A percentile compares a stretch with the other conserved stretches of the same genome.
Evolutionary conservation across 805 yeast species (phyloP).

Genomic region (Ogataea populi-albae): DNA sequence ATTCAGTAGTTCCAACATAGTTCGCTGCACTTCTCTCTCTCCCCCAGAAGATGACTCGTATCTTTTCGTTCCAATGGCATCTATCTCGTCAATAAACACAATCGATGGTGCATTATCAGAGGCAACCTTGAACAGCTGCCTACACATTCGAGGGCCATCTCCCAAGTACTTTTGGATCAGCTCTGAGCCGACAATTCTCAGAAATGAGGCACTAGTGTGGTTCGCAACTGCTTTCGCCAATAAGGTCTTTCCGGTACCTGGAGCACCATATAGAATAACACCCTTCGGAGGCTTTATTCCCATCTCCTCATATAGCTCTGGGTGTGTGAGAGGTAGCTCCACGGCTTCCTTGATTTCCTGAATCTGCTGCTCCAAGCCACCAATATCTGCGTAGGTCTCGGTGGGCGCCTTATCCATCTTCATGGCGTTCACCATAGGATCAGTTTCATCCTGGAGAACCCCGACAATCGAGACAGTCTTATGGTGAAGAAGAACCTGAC

Average conservation of each 20-base stretch:
- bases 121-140: slow-evolving; percentile 95
- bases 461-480: slow-evolving; percentile 97
- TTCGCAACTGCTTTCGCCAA: slow-evolving; percentile 98
- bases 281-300: slow-evolving; percentile 99
- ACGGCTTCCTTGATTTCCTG: slow-evolving; percentile 98
- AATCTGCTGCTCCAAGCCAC: slow-evolving; percentile 93
- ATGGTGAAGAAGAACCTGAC: slow-evolving; percentile 92
- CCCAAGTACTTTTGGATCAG: slow-evolving; percentile 95
- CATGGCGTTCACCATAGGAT: slow-evolving; percentile 97
- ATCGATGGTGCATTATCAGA: slow-evolving; percentile 98
- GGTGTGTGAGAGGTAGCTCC: slow-evolving; percentile 92
- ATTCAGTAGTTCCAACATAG: slow-evolving; percentile 92
- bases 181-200: slow-evolving; percentile 96
- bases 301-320: slow-evolving; percentile 92
- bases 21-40: slow-evolving; percentile 95
- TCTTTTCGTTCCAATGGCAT: slow-evolving; percentile 98
- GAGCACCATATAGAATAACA: slow-evolving; percentile 96
- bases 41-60: slow-evolving; percentile 92
- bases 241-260: slow-evolving; percentile 99
- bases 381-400: slow-evolving; percentile 94
- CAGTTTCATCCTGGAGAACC: slow-evolving; percentile 96
- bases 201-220: slow-evolving; percentile 93
- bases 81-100: slow-evolving; percentile 97
- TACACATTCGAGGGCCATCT: slow-evolving; percentile 92
- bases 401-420: slow-evolving; percentile 97